phyloP scores from a whole-genome alignment of 192 early-diverging fungal genomes.

The Rhizophagus prolifer region DNA sequence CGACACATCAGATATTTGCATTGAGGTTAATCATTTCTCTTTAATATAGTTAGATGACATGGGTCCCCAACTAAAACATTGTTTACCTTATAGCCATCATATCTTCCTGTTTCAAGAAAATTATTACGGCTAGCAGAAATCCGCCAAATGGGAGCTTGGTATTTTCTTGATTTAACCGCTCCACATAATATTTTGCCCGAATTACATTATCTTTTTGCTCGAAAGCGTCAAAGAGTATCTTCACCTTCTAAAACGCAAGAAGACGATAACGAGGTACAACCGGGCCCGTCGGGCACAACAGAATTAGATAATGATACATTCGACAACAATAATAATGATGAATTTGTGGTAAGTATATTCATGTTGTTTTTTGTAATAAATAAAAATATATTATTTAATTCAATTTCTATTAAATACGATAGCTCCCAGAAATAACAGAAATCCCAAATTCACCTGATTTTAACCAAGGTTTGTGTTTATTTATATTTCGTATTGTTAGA shows the following conservation, averaged over 20 bases:
- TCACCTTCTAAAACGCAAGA: background rate
- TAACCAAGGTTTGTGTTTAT: background rate
- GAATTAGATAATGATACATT: background rate
- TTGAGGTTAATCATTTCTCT: constrained; percentile 23
- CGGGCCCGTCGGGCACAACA: background rate
- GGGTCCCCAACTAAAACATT: background rate
- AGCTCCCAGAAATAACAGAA: background rate
- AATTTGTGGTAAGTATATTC: background rate
- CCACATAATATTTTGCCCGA: constrained; percentile 34
- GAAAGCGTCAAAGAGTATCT: constrained; percentile 30
- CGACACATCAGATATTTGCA: constrained; percentile 58
- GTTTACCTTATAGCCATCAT: constrained; percentile 33
- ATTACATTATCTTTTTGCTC: constrained; percentile 37
- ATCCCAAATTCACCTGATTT: background rate
- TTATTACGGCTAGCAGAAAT: constrained; percentile 43
- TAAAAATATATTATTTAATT: background rate
- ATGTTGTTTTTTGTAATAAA: background rate
- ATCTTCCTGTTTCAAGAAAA: constrained; percentile 44
- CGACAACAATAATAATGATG: background rate
- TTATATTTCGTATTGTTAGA: background rate
- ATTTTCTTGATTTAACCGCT: constrained; percentile 38
- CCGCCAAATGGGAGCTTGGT: constrained; percentile 36
- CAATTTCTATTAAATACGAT: background rate
- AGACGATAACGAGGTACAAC: background rate
- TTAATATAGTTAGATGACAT: background rate